These are phyloP conservation scores for Rhizoclosmatium sp. DNA, from an alignment of 192 early-diverging fungal species.

Conservation along the genomic window DNA sequence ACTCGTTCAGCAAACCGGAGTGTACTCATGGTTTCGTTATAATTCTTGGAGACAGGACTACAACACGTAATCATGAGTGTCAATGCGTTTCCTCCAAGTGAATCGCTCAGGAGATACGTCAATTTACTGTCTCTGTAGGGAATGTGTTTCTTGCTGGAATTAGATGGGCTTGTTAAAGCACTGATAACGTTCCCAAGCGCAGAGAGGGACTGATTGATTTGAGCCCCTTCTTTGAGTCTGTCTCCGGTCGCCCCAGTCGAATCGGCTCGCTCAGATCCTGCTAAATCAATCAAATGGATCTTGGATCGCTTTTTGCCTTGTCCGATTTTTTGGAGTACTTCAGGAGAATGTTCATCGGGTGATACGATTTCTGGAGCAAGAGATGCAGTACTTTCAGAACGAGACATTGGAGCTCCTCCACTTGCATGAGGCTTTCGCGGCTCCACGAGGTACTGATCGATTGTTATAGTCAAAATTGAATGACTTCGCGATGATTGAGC, in stretches of 20 bases:
- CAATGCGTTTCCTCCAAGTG: slow-evolving; percentile 60
- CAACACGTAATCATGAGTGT: slow-evolving; percentile 50
- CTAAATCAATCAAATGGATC: slow-evolving; percentile 84
- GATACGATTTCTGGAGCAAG: slow-evolving; percentile 47
- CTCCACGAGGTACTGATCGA: slow-evolving; percentile 62
- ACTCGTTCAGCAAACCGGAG: slow-evolving; percentile 52
- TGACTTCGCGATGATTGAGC: slow-evolving; percentile 70
- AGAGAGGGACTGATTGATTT: slow-evolving; percentile 84
- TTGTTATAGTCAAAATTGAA: slow-evolving; percentile 77
- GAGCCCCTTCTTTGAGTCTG: slow-evolving; percentile 79
- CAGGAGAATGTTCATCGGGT: slow-evolving; percentile 59
- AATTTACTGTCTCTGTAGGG: slow-evolving; percentile 63
- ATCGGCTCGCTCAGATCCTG: slow-evolving; percentile 90
- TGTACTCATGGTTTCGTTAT: slow-evolving; percentile 31
- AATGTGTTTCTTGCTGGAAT: slow-evolving; percentile 42
- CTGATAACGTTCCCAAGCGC: slow-evolving; percentile 86
- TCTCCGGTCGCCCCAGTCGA: slow-evolving; percentile 86
- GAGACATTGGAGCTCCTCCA: slow-evolving; percentile 6
- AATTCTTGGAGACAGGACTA: slow-evolving; percentile 20
- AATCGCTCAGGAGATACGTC: slow-evolving; percentile 60
- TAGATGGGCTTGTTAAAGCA: slow-evolving; percentile 61
- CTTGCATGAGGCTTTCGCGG: not conserved
- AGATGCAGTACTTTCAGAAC: not conserved
- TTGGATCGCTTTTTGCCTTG: slow-evolving; percentile 37
- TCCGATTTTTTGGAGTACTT: slow-evolving; percentile 41